Evolutionary conservation across 2,329 filamentous ascomycete genomes (phyloP), one percentile per base, ranked within the genome.

Genomic region (Cyphellophora attinorum): DNA sequence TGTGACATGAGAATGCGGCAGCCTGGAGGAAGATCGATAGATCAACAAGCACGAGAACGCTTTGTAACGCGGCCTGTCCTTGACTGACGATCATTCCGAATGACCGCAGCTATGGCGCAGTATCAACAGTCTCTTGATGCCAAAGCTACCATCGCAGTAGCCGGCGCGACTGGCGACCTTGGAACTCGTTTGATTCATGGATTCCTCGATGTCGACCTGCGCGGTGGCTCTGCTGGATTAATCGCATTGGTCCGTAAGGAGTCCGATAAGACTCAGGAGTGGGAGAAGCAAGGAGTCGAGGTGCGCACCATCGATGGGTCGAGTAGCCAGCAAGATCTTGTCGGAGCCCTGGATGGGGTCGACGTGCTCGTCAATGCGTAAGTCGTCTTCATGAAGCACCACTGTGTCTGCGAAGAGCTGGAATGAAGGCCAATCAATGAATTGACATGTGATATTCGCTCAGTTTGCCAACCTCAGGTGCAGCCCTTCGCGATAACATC

Each of bases 351-450:
- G 1, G 32, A 47, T 2, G 55, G 44, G 25, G 49, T 57, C 2
- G 42, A 58, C 19, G 47, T 58, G 17, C 51, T 60, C 5, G 42
- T 60, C 16, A 57, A 54, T 35, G 40, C 51, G 38, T 39, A 29
- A 39, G 37, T 34, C 8, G n/a, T n/a, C n/a, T n/a, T n/a, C n/a
- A n/a, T n/a, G n/a, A n/a, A n/a, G n/a, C n/a, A n/a, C n/a, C n/a
- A n/a, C n/a, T n/a, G n/a, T n/a, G n/a, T n/a, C n/a, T n/a, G n/a
- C n/a, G n/a, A n/a, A n/a, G n/a, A n/a, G n/a, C n/a, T 12, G 16
- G 16, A 19, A n/a, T 18, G 11, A 11, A 21, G 11, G 10, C 30
- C 13, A 11, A 21, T 8, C 14, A 11, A 21, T 18, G 10, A 6
- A 23, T 13, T 29, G 15, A 37, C 19, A 18, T 18, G n/a, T 6